phyloP scores from a whole-genome alignment of 257 asterid species.

The Leonotis leonurus region DNA sequence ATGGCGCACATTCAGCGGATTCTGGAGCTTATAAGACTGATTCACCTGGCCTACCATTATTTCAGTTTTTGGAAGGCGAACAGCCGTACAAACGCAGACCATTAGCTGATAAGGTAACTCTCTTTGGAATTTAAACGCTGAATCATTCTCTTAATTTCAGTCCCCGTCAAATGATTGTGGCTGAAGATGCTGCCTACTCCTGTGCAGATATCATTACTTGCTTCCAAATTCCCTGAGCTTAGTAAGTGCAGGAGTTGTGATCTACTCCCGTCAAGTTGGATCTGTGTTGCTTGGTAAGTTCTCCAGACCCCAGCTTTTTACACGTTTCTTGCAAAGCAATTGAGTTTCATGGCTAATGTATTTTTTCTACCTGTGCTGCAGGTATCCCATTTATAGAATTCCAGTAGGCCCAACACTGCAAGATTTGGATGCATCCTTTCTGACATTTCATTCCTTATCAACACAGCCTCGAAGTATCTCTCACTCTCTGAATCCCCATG shows the following conservation, averaged over 20 bases:
- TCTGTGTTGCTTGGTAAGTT: constrained; percentile 80
- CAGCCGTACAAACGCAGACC: constrained; percentile 64
- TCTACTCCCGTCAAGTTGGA: constrained; percentile 82
- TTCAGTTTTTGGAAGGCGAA: constrained; percentile 61
- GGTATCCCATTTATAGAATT: constrained; percentile 71
- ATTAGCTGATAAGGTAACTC: constrained; percentile 53
- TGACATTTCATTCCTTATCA: constrained; percentile 51
- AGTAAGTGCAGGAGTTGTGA: constrained; percentile 62
- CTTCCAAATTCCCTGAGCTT: constrained; percentile 55
- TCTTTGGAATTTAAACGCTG: background rate
- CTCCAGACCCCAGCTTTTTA: background rate
- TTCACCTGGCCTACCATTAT: constrained; percentile 33
- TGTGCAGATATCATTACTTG: constrained; percentile 56
- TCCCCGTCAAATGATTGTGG: constrained; percentile 13
- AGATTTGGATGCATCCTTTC: constrained; percentile 47
- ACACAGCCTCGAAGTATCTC: constrained; percentile 51
- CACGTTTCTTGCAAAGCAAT: background rate
- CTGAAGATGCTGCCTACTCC: constrained; percentile 13
- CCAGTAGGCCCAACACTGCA: constrained; percentile 42
- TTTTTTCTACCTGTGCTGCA: constrained; percentile 30
- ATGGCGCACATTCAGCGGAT: constrained; percentile 29
- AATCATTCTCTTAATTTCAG: background rate
- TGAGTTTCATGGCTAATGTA: constrained; percentile 5
- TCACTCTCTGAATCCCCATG: constrained; percentile 12
- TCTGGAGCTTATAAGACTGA: no score